These are phyloP conservation scores for Penicillium angulare DNA, from an alignment of 495 filamentous ascomycete species.

Conservation along the genomic window DNA sequence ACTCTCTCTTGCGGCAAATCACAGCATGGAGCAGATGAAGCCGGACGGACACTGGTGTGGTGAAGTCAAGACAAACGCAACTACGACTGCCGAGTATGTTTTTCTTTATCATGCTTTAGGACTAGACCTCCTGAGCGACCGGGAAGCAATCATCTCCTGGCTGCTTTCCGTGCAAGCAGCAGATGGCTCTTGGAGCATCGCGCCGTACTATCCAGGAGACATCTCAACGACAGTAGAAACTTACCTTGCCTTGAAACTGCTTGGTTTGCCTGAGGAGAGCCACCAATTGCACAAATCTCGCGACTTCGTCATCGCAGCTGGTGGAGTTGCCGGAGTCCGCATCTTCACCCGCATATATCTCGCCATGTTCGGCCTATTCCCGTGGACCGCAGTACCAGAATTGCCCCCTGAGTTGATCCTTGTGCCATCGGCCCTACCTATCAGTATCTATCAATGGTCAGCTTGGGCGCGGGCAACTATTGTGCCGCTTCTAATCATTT, in stretches of 20 bases:
- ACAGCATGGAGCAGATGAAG: background rate
- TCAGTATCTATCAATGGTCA: constrained; percentile 38
- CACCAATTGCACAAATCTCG: constrained; percentile 27
- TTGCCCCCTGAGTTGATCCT: constrained; percentile 42
- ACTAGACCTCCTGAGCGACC: constrained; percentile 16
- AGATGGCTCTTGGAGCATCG: constrained; percentile 43
- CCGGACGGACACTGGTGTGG: constrained; percentile 41
- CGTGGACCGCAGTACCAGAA: constrained; percentile 40
- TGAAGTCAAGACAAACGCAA: constrained; percentile 31
- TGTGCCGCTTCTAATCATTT: constrained; percentile 34
- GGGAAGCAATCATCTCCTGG: constrained; percentile 8
- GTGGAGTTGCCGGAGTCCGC: constrained; percentile 38
- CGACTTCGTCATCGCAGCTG: constrained; percentile 25
- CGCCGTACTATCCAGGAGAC: constrained; percentile 34
- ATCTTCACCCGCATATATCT: constrained; percentile 38
- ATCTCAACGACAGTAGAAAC: constrained; percentile 37
- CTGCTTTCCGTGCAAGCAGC: constrained; percentile 24
- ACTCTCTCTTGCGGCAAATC: constrained; percentile 1
- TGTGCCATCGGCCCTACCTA: constrained; percentile 22
- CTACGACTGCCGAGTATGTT: constrained; percentile 38
- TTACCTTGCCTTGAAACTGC: constrained; percentile 42
- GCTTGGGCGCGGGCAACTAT: constrained; percentile 39
- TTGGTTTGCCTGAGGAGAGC: constrained; percentile 19
- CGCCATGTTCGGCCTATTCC: constrained; percentile 42
- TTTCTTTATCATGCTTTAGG: constrained; percentile 30